Conservation (phyloP, 805 yeast genomes). For the Groenewaldozyma salmanticensis region DNA sequence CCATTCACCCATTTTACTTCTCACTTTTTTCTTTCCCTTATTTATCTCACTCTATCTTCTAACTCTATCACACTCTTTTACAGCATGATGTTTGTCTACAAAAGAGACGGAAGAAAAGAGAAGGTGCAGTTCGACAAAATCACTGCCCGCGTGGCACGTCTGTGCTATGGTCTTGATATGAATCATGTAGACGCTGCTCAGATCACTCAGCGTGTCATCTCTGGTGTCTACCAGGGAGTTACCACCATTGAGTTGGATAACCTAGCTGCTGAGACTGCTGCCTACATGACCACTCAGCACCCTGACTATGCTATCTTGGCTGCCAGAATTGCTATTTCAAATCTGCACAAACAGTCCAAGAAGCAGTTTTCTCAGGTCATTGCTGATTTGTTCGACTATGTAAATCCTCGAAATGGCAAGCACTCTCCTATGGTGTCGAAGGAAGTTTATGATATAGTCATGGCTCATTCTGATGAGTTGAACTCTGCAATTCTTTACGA, state of each 20-base stretch:
- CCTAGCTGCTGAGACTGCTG: slow-evolving; percentile 85
- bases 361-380: slow-evolving; percentile 67
- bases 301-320: slow-evolving; percentile 83
- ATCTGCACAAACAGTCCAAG: slow-evolving; percentile 79
- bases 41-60: background rate
- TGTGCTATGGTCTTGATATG: slow-evolving; percentile 89
- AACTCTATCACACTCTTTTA: background rate
- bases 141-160: slow-evolving; percentile 87
- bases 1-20: background rate
- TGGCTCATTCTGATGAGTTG: slow-evolving; percentile 46
- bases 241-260: slow-evolving; percentile 66
- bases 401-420: slow-evolving; percentile 59
- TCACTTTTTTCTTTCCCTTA: background rate
- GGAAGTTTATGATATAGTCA: slow-evolving; percentile 46
- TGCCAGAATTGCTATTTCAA: slow-evolving; percentile 83
- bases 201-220: slow-evolving; percentile 86
- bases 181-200: slow-evolving; percentile 90
- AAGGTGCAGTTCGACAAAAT: slow-evolving; percentile 94
- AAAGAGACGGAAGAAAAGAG: slow-evolving; percentile 78
- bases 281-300: slow-evolving; percentile 88
- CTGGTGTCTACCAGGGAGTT: slow-evolving; percentile 88
- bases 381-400: slow-evolving; percentile 52
- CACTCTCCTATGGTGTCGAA: slow-evolving; percentile 57
- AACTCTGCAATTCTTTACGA: slow-evolving; percentile 57
- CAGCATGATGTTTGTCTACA: slow-evolving; percentile 54